Percentiles rank a stretch among this genome's conserved stretches.
Conservation (phyloP, 495 filamentous ascomycete species). For the Aeminium ludgeri region DNA sequence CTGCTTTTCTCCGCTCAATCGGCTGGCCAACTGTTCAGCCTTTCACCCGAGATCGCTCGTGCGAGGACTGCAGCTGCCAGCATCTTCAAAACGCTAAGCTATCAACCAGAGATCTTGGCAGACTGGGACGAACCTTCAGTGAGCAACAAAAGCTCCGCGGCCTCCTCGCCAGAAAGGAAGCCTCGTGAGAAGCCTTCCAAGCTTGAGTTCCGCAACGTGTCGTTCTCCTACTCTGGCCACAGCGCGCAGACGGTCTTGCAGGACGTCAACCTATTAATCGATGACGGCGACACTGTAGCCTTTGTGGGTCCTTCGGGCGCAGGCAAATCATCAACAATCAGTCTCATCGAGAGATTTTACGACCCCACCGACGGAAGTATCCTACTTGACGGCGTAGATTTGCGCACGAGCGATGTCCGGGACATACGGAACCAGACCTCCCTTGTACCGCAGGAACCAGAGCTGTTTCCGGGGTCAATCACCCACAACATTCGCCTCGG, state of each 20-base stretch:
- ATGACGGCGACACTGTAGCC: conserved; percentile 29
- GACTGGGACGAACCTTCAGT: not conserved
- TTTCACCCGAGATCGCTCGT: conserved; percentile 17
- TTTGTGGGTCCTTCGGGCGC: conserved; percentile 41
- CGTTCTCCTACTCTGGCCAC: conserved; percentile 38
- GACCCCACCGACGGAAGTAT: conserved; percentile 26
- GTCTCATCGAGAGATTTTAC: conserved; percentile 40
- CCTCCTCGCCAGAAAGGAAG: not conserved
- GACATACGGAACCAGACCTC: conserved; percentile 6
- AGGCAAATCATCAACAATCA: conserved; percentile 40
- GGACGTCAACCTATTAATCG: conserved; percentile 28
- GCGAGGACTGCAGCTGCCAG: conserved; percentile 17
- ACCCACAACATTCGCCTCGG: conserved; percentile 18
- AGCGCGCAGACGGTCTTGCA: conserved; percentile 26
- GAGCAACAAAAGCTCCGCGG: not conserved
- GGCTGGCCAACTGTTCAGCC: conserved; percentile 19
- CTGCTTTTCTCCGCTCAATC: conserved; percentile 21
- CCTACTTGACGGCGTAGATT: conserved; percentile 22
- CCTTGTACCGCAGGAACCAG: conserved; percentile 19
- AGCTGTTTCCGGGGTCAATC: conserved; percentile 18
- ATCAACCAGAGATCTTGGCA: conserved; percentile 9
- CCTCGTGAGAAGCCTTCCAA: not conserved
- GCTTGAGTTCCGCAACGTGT: conserved; percentile 37
- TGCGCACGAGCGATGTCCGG: conserved; percentile 7
- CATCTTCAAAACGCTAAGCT: conserved; percentile 15